Conservation (phyloP, 23 red algal genomes). For the Gracilaria caudata region DNA sequence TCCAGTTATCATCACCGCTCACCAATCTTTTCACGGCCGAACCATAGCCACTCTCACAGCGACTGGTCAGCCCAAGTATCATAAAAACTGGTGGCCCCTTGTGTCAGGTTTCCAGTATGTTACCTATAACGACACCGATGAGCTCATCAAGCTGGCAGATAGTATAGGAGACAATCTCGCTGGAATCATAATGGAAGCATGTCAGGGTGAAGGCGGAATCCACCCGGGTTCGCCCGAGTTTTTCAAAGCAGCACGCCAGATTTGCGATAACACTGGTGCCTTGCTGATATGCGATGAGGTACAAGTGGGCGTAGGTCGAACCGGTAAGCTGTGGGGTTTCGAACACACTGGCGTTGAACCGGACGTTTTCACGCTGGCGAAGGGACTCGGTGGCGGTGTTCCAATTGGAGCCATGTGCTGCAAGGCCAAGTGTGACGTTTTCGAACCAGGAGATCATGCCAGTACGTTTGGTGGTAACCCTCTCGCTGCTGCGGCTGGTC, state of each 20-base stretch:
- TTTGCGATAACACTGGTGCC: conserved; percentile 84
- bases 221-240: conserved; percentile 64
- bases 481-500: conserved; percentile 72
- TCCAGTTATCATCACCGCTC: conserved; percentile 85
- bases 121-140: conserved; percentile 85
- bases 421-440: conserved; percentile 70
- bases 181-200: conserved; percentile 85
- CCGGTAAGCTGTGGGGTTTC: conserved; percentile 86
- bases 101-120: conserved; percentile 90
- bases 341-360: conserved; percentile 84
- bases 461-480: conserved; percentile 98
- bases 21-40: conserved; percentile 88
- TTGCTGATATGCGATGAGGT: conserved; percentile 97
- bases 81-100: conserved; percentile 79
- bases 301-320: conserved; percentile 93
- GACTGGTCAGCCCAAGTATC: conserved; percentile 98
- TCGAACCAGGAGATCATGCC: conserved; percentile 92
- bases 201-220: conserved; percentile 95
- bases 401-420: conserved; percentile 98
- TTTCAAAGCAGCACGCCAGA: conserved; percentile 66
- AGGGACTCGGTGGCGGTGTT: conserved; percentile 94
- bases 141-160: conserved; percentile 51
- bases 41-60: conserved; percentile 94
- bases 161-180: conserved; percentile 63
- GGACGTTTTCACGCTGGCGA: conserved; percentile 89